Evolutionary conservation across 148 eudicot species (phyloP).

Genomic region (Salicornia ramosissima): DNA sequence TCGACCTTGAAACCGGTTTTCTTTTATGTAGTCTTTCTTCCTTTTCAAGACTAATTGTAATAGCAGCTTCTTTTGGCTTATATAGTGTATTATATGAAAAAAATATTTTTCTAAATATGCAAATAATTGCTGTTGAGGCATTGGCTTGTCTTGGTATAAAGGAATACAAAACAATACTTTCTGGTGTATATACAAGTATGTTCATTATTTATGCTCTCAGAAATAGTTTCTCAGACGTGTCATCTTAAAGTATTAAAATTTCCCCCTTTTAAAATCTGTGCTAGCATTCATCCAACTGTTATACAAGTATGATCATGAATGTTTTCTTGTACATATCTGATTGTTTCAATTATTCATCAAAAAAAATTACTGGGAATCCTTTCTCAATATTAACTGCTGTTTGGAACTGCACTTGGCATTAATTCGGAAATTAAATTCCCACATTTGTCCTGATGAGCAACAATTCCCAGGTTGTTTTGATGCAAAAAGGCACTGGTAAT

Average conservation of each 20-base stretch:
- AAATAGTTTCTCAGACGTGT: background rate
- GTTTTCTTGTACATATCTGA: background rate
- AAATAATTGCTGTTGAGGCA: background rate
- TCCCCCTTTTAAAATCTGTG: background rate
- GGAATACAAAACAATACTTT: background rate
- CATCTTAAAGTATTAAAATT: background rate
- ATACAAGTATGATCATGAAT: background rate
- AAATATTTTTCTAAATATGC: constrained; percentile 4
- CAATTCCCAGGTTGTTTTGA: constrained; percentile 49
- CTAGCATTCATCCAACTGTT: too few relatives aligned
- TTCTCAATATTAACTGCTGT: background rate
- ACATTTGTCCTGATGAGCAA: constrained; percentile 7
- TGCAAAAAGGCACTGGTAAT: constrained; percentile 47
- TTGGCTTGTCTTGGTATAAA: background rate
- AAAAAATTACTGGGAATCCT: background rate
- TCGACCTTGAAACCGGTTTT: background rate
- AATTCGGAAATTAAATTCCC: background rate
- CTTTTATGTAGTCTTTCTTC: background rate
- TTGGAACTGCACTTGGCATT: background rate
- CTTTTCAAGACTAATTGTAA: background rate
- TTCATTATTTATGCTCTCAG: background rate
- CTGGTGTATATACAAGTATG: background rate
- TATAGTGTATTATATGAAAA: background rate
- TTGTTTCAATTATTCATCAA: background rate
- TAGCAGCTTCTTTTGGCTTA: too few relatives aligned